phyloP scores from a whole-genome alignment of 768 basidiomycete genomes.

The Tylopilus felleus region DNA sequence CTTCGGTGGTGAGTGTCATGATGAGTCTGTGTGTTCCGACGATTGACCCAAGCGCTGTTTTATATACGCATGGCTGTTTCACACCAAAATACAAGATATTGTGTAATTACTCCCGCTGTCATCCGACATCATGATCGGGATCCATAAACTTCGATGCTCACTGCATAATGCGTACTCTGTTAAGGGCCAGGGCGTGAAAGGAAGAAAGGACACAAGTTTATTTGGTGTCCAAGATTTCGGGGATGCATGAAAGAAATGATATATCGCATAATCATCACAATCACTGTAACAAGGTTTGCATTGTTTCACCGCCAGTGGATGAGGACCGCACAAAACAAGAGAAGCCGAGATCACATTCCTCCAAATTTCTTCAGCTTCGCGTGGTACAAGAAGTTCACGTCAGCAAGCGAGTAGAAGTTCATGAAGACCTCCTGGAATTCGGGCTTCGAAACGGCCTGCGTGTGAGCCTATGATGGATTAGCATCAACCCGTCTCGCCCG shows the following conservation, averaged over 20 bases:
- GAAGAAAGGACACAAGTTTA: no score
- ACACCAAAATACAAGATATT: neutral
- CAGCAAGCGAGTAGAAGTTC: neutral
- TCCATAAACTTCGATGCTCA: no score
- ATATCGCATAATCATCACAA: no score
- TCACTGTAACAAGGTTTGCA: no score
- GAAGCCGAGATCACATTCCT: neutral
- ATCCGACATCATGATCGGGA: neutral
- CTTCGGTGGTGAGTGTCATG: slow-evolving; percentile 20
- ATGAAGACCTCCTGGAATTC: neutral
- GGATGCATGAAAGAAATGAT: neutral
- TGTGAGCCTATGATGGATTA: slow-evolving; percentile 1
- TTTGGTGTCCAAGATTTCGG: neutral
- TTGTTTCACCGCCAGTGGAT: no score
- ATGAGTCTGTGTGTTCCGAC: neutral
- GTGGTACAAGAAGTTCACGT: neutral
- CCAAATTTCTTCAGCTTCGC: neutral
- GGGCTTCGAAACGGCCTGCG: neutral
- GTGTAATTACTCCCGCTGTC: neutral
- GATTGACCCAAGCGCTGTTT: neutral
- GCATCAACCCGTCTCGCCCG: neutral
- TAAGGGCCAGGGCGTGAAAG: no score
- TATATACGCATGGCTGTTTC: neutral
- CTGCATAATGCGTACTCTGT: no score
- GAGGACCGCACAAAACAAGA: no score